Base-by-base conservation (phyloP, 1,284 basidiomycete genomes). In the Moesziomyces antarcticus region DNA sequence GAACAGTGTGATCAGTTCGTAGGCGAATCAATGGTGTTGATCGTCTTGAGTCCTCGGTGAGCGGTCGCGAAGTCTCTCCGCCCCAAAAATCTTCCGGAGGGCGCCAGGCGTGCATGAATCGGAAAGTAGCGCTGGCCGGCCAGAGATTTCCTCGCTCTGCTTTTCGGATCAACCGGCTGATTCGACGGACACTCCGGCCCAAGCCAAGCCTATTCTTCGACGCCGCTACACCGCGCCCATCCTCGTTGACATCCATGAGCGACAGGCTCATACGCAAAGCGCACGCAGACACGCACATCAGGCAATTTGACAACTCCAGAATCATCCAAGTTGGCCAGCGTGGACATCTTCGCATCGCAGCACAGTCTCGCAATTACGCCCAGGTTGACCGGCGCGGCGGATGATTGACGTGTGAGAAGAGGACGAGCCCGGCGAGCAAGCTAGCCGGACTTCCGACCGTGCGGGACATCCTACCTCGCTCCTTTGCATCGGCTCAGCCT, bases 161-260 rank as follows among this genome's bases (percentile, higher is more conserved):
- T 13, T 33, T 10, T 68, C 65, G 65, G 65, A 68, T 53, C 50
- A 68, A 68, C 64, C 64, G 64, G 64, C 57, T 66, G 56, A 55
- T 59, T 24, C 13, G 4, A 65, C 33, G 42, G 64, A 45, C 33
- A 35, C 46, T 14, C 56, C 56, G 56, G 63, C 53, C 42, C 40
- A 41, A 24, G 25, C 42, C 40, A 41, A 24, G 25, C 25, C 8
- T 27, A 13, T 16, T 33, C 13, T 25, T 22, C 41, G 9, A 33
- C 30, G 30, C 30, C 13, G 30, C 30, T n/a, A 11, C 30, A 40
- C 25, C 51, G 50, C 44, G 46, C 47, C 27, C 20, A 13, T 8
- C 25, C 25, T 18, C 47, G 30, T 35, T 5, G 22, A 35, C 42
- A 21, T 20, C 30, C 30, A 33, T 13, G 30, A 33, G 30, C 30